phyloP scores from a whole-genome alignment of 106 monocot genomes.

The Phalaenopsis aphrodite region DNA sequence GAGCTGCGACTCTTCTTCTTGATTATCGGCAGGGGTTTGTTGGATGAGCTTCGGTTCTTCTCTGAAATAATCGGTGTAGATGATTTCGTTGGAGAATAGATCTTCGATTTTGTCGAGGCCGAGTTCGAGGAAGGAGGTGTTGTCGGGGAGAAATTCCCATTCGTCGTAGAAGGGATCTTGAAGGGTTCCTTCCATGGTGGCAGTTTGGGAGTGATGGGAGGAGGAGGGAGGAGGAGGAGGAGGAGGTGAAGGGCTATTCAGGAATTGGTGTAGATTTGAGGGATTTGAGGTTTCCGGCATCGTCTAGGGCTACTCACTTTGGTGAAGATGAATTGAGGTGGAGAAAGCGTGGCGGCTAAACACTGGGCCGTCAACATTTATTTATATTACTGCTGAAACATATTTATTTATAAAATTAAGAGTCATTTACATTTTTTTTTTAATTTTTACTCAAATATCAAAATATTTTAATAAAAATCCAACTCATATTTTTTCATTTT shows the following conservation, averaged over 20 bases:
- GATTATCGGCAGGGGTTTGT: conserved; percentile 15
- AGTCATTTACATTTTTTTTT: too few relatives aligned
- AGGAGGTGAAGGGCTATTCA: too few relatives aligned
- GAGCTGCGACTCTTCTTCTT: not conserved
- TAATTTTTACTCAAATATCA: too few relatives aligned
- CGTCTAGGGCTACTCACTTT: too few relatives aligned
- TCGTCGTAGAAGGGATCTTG: conserved; percentile 27
- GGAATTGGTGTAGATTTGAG: not conserved
- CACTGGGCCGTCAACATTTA: too few relatives aligned
- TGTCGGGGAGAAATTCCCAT: conserved; percentile 54
- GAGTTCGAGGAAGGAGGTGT: conserved; percentile 22
- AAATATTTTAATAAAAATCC: too few relatives aligned
- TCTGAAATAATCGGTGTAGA: conserved; percentile 22
- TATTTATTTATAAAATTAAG: too few relatives aligned
- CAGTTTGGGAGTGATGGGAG: not conserved
- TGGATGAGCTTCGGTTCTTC: conserved; percentile 2
- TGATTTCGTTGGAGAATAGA: conserved; percentile 23
- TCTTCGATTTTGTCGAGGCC: conserved; percentile 18
- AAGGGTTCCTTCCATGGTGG: conserved; percentile 24
- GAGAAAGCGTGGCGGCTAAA: too few relatives aligned
- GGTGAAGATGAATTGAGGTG: too few relatives aligned
- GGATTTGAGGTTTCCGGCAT: too few relatives aligned
- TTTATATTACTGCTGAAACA: too few relatives aligned
- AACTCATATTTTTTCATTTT: too few relatives aligned
- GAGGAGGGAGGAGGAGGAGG: not conserved